Percentiles rank a stretch among this genome's conserved stretches.
Conservation (phyloP, 345 rosid species). For the Balakata baccata region DNA sequence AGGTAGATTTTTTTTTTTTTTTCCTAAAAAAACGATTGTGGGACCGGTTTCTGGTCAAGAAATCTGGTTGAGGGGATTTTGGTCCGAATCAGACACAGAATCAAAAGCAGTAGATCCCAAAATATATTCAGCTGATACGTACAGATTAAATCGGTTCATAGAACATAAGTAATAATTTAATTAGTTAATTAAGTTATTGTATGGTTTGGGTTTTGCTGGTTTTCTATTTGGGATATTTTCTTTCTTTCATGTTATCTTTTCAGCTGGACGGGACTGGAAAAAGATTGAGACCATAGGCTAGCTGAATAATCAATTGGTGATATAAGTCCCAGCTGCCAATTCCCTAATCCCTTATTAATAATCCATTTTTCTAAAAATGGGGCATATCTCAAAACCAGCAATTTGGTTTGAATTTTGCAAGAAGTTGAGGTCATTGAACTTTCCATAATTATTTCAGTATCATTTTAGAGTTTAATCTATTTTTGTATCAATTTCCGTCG, state of each 20-base stretch:
- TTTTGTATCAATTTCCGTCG: too few species aligned
- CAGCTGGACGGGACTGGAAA: background rate
- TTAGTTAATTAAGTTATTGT: background rate
- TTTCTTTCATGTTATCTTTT: background rate
- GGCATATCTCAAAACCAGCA: too few species aligned
- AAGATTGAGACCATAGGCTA: background rate
- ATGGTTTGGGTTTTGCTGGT: conserved; percentile 9
- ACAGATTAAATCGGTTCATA: background rate
- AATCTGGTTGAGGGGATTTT: conserved; percentile 24
- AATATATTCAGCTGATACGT: conserved; percentile 17
- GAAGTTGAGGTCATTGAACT: too few species aligned
- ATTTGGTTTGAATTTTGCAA: too few species aligned
- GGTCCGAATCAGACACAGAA: conserved; percentile 37
- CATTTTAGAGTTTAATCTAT: too few species aligned
- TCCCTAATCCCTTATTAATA: too few species aligned
- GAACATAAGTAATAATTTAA: background rate
- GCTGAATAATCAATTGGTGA: too few species aligned
- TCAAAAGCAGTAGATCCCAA: conserved; percentile 33
- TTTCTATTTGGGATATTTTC: background rate
- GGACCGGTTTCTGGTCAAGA: conserved; percentile 5
- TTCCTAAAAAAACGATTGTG: too few species aligned
- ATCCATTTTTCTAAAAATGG: too few species aligned
- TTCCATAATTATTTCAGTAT: too few species aligned
- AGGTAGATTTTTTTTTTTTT: too few species aligned
- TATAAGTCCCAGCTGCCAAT: too few species aligned